Evolutionary conservation across 2,329 filamentous ascomycete genomes (phyloP), one percentile per base, ranked within the genome.

Genomic region (Talaromyces amestolkiae): DNA sequence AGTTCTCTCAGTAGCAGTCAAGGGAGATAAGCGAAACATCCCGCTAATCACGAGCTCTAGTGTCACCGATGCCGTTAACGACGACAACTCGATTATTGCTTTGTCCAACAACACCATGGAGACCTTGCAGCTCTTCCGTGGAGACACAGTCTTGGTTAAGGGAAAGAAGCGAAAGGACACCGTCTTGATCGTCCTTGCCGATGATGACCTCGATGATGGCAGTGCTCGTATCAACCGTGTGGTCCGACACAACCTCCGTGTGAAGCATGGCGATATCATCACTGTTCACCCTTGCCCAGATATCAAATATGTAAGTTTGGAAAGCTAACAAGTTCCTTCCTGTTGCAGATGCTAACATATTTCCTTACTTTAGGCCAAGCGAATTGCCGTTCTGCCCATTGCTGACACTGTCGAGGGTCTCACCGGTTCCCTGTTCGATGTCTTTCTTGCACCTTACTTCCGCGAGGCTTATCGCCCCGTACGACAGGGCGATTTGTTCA

Each of bases 101-200:
- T 88, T 99, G 67, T 97, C 95, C 66, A 97, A 97, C 85, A 93
- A 95, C 81, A 98, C 95, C 72, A 99, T 99, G 95, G 95, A 99
- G 82, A 89, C 90, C 68, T 90, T 99, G 71, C 93, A 97, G 84
- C 90, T 99, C 69, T 99, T 99, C 90, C 92, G 96, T 77, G 95
- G 95, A 72, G 95, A 99, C 79, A 99, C 95, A 70, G 96, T 99
- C 63, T 86, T 98, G 66, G 94, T 99, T 65, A 96, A 96, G 83
- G 95, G 95, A 81, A 99, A 99, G 89, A 99, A 98, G 91, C 89
- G 95, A 82, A 97, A 97, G 86, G 95, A 99, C 77, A 99, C 95
- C 3, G 95, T 98, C 67, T 85, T 99, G 76, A 98, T 99, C 75
- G 96, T 99, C 67, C 87, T 99, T 67, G 93, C 93, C 69, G 95